These are phyloP conservation scores for Entomortierella chlamydospora DNA, from an alignment of 192 early-diverging fungal genomes.

Conservation along the genomic window DNA sequence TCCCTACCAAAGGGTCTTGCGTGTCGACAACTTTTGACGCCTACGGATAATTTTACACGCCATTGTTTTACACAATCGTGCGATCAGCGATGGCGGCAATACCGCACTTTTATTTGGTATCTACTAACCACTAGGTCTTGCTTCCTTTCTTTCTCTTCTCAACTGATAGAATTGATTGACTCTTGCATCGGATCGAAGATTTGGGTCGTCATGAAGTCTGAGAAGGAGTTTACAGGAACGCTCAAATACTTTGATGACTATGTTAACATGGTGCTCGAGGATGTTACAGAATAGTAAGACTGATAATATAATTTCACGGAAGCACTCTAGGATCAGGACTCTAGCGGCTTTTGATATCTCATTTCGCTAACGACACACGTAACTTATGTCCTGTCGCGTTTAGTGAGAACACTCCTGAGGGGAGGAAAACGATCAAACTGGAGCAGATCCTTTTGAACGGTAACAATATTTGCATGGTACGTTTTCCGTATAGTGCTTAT, in stretches of 20 bases:
- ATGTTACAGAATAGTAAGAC: conserved; percentile 93
- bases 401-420: conserved; percentile 84
- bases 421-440: conserved; percentile 78
- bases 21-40: too few relatives aligned
- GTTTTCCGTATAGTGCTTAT: neutral
- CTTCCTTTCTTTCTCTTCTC: too few relatives aligned
- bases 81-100: too few relatives aligned
- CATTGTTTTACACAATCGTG: too few relatives aligned
- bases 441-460: conserved; percentile 96
- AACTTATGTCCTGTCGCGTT: conserved; percentile 1
- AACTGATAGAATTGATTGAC: conserved; percentile 91
- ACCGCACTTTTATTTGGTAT: too few relatives aligned
- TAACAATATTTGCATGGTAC: conserved; percentile 96
- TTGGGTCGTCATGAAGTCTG: conserved; percentile 97
- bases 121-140: too few relatives aligned
- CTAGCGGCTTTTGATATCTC: too few relatives aligned
- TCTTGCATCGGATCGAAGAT: conserved; percentile 97
- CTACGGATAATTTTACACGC: too few relatives aligned
- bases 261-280: conserved; percentile 98
- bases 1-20: too few relatives aligned
- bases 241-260: conserved; percentile 99
- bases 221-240: conserved; percentile 97
- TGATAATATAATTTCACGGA: neutral
- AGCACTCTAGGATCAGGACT: too few relatives aligned
- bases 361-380: neutral